Conservation (phyloP, 257 asterid genomes). For the Nicotiana benthamiana region DNA sequence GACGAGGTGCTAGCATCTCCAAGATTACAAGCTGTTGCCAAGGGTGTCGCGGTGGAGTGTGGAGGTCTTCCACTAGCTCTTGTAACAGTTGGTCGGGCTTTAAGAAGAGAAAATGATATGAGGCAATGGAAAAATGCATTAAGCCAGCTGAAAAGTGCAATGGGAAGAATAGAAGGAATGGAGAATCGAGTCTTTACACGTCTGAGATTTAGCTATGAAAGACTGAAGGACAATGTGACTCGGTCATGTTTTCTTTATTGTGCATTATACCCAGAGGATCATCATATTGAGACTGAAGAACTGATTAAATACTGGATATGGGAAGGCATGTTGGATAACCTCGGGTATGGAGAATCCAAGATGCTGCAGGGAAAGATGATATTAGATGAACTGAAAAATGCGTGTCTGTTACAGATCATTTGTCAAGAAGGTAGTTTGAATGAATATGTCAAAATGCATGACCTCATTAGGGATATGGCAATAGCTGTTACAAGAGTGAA, state of each 20-base stretch:
- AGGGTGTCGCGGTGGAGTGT: conserved; percentile 18
- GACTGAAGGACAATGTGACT: conserved; percentile 13
- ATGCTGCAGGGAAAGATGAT: conserved; percentile 17
- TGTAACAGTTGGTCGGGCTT: conserved; percentile 21
- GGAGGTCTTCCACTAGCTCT: conserved; percentile 28
- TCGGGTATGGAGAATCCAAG: conserved; percentile 6
- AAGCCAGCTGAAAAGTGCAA: conserved; percentile 14
- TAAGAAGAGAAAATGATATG: conserved; percentile 15
- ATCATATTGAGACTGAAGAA: conserved; percentile 19
- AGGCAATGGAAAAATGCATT: conserved; percentile 19
- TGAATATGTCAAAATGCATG: conserved; percentile 20
- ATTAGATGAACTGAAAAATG: conserved; percentile 16
- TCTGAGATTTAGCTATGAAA: conserved; percentile 26
- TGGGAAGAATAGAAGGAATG: conserved; percentile 14
- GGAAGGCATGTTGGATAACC: conserved; percentile 19
- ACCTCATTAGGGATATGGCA: conserved; percentile 22
- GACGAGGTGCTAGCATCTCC: conserved; percentile 12
- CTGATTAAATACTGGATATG: conserved; percentile 19
- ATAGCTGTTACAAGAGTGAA: conserved; percentile 19
- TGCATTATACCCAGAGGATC: conserved; percentile 28
- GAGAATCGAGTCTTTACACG: conserved; percentile 17
- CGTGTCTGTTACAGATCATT: conserved; percentile 13
- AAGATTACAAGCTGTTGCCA: conserved; percentile 10
- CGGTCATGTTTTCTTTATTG: conserved; percentile 25
- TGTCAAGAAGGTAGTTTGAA: not conserved